These are phyloP conservation scores for Delonix regia DNA, from an alignment of 306 rosid genomes.

Conservation along the genomic window DNA sequence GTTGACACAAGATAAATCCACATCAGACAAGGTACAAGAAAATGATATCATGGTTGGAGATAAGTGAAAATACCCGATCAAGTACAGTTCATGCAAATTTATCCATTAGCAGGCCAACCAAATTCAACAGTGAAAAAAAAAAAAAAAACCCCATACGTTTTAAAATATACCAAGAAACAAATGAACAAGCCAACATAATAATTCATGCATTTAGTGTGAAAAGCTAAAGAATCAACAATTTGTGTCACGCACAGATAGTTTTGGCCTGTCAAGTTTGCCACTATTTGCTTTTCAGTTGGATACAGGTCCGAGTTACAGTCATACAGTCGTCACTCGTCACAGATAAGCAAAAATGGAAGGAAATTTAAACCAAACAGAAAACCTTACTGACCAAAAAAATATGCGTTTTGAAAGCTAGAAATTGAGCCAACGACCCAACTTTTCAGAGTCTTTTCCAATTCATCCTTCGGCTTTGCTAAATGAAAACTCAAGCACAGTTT, in stretches of 20 bases:
- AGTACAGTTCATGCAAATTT: constrained; percentile 10
- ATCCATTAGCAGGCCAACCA: not conserved
- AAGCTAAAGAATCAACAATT: not conserved
- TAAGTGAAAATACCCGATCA: constrained; percentile 17
- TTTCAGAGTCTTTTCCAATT: constrained; percentile 57
- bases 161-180: not conserved
- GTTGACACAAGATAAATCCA: constrained; percentile 39
- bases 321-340: not conserved
- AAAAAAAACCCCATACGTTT: no score
- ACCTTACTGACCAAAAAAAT: constrained; percentile 68
- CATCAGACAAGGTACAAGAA: constrained; percentile 32
- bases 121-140: not conserved
- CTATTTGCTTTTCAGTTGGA: constrained; percentile 1
- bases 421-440: constrained; percentile 74
- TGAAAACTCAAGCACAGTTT: constrained; percentile 52
- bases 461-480: constrained; percentile 40
- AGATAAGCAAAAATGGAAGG: not conserved
- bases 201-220: constrained; percentile 3
- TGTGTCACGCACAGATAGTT: not conserved
- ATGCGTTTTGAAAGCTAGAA: constrained; percentile 55
- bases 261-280: not conserved
- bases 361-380: constrained; percentile 8
- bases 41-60: constrained; percentile 7
- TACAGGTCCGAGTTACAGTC: not conserved
- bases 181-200: constrained; percentile 6